Conservation (phyloP, 2,329 filamentous ascomycete species). For the Zymoseptoria passerinii region DNA sequence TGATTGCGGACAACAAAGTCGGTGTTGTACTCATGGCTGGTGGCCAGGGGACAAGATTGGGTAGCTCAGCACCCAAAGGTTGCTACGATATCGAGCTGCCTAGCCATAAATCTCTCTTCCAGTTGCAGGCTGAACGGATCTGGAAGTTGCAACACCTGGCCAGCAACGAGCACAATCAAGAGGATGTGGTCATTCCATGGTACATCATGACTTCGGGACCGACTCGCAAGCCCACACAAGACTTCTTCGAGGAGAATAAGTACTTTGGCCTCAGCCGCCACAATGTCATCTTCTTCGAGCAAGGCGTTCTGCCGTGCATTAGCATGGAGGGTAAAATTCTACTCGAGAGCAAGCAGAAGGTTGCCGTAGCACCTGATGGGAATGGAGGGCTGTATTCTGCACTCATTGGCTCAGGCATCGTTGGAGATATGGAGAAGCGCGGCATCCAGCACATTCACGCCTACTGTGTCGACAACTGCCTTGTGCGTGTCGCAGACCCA, state of each 20-base stretch:
- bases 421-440: conserved; percentile 79
- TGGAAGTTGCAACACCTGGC: conserved; percentile 76
- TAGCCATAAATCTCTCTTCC: conserved; percentile 89
- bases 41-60: conserved; percentile 88
- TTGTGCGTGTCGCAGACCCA: conserved; percentile 97
- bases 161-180: conserved; percentile 56
- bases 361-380: conserved; percentile 91
- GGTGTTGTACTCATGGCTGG: conserved; percentile 94
- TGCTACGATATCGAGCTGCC: conserved; percentile 95
- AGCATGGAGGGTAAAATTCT: conserved; percentile 97
- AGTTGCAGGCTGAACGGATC: conserved; percentile 94
- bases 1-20: conserved; percentile 61
- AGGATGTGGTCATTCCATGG: conserved; percentile 71
- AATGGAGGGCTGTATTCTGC: conserved; percentile 97
- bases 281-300: conserved; percentile 89
- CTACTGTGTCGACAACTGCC: conserved; percentile 98
- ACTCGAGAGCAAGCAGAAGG: conserved; percentile 78
- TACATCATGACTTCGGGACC: conserved; percentile 99
- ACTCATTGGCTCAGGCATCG: conserved; percentile 67
- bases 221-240: conserved; percentile 82
- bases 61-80: conserved; percentile 91
- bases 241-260: conserved; percentile 80
- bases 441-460: conserved; percentile 92
- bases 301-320: conserved; percentile 92
- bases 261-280: conserved; percentile 84